A percentile compares a stretch with the other conserved stretches of the same genome.
phyloP scores from a whole-genome alignment of 306 rosid species.

The Ziziphus jujuba region DNA sequence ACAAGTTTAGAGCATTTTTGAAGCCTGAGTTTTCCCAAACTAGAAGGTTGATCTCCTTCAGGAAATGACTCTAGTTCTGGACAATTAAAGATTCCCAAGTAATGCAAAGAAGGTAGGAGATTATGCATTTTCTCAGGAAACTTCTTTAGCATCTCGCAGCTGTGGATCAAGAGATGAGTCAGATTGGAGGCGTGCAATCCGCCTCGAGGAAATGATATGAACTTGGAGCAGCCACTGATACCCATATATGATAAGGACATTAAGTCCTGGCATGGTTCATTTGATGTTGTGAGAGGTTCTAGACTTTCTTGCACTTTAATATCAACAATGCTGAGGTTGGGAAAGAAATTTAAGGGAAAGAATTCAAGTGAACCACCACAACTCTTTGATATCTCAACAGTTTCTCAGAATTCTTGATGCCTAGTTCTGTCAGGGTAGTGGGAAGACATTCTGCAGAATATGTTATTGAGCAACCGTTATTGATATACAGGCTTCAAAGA shows the following conservation, averaged over 20 bases:
- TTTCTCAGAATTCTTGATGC: background rate
- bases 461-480: slow-evolving; percentile 3
- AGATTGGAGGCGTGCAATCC: slow-evolving; percentile 11
- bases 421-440: background rate
- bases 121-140: slow-evolving; percentile 3
- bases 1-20: background rate
- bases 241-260: background rate
- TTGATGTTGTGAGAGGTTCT: background rate
- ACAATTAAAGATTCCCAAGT: no score
- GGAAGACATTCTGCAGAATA: slow-evolving; percentile 1
- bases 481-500: slow-evolving; percentile 6
- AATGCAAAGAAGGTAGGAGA: background rate
- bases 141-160: slow-evolving; percentile 1
- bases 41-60: background rate
- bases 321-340: slow-evolving; percentile 16
- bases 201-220: background rate
- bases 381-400: no score
- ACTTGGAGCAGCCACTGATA: background rate
- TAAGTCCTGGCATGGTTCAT: background rate
- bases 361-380: no score
- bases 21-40: background rate
- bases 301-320: background rate
- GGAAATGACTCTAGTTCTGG: slow-evolving; percentile 17
- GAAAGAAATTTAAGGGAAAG: slow-evolving; percentile 17
- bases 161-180: background rate